Conservation (phyloP, 305 asterid genomes). For the Solanum chacoense region DNA sequence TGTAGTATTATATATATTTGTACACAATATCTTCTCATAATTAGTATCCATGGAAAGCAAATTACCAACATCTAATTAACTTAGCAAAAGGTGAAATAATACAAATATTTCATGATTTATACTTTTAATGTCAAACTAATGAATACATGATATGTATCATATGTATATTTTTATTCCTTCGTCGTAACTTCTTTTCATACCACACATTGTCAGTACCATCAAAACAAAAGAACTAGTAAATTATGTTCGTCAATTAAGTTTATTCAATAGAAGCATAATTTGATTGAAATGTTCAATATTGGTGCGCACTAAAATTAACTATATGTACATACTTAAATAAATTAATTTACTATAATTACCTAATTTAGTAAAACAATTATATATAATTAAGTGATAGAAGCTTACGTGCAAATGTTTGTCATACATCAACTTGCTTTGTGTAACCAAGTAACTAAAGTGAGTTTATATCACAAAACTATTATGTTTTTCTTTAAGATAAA, state of each 20-base stretch:
- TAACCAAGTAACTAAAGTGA: not conserved
- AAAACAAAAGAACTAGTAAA: not conserved
- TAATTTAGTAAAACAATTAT: not conserved
- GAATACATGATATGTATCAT: not conserved
- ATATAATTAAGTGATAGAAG: not conserved
- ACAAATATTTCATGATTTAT: not conserved
- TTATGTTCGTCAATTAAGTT: not conserved
- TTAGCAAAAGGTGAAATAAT: not conserved
- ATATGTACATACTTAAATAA: not conserved
- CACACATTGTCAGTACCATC: accelerated
- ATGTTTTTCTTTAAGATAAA: not conserved
- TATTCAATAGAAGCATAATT: not conserved
- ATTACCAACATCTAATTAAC: not conserved
- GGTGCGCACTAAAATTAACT: not conserved
- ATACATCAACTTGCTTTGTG: not conserved
- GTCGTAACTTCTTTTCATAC: not conserved
- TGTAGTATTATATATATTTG: not conserved
- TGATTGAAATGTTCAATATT: not conserved
- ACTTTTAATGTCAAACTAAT: not conserved
- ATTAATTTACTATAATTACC: not conserved
- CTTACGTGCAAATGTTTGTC: not conserved
- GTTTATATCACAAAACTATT: not conserved
- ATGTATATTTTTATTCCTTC: not conserved
- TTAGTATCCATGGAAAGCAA: not conserved
- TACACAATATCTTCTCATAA: not conserved